Evolutionary conservation across 192 early-diverging fungal genomes (phyloP).

Genomic region (Coemansia sp.): DNA sequence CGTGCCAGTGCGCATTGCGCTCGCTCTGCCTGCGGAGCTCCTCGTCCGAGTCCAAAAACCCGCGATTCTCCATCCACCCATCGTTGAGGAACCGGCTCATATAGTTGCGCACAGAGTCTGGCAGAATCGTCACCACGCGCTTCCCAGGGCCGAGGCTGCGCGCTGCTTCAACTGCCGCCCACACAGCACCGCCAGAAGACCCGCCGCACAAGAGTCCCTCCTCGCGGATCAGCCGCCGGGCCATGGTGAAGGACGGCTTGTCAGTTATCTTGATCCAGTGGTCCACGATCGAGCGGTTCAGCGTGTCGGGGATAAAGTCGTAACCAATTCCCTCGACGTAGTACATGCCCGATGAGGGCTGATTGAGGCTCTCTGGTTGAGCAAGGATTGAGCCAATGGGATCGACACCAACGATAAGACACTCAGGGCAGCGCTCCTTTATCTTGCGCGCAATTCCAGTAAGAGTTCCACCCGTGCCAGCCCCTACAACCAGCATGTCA

Average conservation of each 20-base stretch:
- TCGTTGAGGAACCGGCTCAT: conserved; percentile 99
- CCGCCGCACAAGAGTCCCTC: conserved; percentile 97
- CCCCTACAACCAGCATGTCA: conserved; percentile 94
- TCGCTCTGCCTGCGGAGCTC: conserved; percentile 59
- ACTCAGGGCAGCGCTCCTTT: conserved; percentile 88
- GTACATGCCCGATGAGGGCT: conserved; percentile 62
- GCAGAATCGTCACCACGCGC: conserved; percentile 90
- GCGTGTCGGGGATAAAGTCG: conserved; percentile 94
- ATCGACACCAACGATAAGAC: conserved; percentile 89
- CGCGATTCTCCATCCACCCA: conserved; percentile 90
- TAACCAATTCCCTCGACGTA: conserved; percentile 99
- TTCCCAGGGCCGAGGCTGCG: conserved; percentile 82
- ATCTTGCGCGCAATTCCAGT: conserved; percentile 90
- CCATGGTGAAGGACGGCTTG: conserved; percentile 92
- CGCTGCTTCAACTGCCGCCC: conserved; percentile 79
- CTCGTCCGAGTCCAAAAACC: conserved; percentile 76
- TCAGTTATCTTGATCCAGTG: conserved; percentile 97
- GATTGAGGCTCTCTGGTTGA: conserved; percentile 77
- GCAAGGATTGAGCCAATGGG: conserved; percentile 95
- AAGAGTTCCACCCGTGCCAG: conserved; percentile 97
- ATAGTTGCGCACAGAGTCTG: conserved; percentile 99
- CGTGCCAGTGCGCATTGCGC: conserved; percentile 71
- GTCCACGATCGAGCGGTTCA: conserved; percentile 83
- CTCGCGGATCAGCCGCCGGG: conserved; percentile 92
- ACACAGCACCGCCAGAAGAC: conserved; percentile 91